phyloP scores from a whole-genome alignment of 768 basidiomycete species.

The Hygrophoropsis aurantiaca region DNA sequence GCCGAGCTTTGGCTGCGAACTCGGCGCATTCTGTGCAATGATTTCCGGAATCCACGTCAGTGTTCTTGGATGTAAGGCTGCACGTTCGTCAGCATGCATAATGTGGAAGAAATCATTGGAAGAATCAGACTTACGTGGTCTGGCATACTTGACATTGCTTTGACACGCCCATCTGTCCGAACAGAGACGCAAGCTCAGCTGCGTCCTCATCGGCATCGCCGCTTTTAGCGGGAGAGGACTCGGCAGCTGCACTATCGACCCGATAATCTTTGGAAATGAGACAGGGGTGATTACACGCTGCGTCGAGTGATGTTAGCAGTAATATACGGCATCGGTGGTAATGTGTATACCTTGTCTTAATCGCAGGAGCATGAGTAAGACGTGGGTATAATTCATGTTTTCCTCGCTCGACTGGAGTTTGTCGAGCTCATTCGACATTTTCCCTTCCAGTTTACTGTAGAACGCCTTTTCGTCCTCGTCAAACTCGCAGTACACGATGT shows the following conservation, averaged over 20 bases:
- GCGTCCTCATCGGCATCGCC: slow-evolving; percentile 57
- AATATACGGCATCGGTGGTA: background rate
- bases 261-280: slow-evolving; percentile 78
- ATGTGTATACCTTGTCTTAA: slow-evolving; percentile 77
- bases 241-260: slow-evolving; percentile 74
- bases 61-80: slow-evolving; percentile 41
- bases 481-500: slow-evolving; percentile 76
- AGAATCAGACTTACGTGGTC: slow-evolving; percentile 48
- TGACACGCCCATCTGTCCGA: slow-evolving; percentile 67
- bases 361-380: slow-evolving; percentile 72
- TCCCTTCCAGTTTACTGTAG: slow-evolving; percentile 69
- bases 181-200: slow-evolving; percentile 74
- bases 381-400: slow-evolving; percentile 63
- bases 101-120: background rate
- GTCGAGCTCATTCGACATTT: slow-evolving; percentile 66
- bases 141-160: slow-evolving; percentile 83
- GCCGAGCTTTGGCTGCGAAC: slow-evolving; percentile 47
- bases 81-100: slow-evolving; percentile 4
- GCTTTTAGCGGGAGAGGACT: slow-evolving; percentile 54
- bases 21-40: slow-evolving; percentile 63
- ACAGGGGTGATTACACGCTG: slow-evolving; percentile 89
- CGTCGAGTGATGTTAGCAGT: background rate
- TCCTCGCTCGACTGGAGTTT: slow-evolving; percentile 55
- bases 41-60: slow-evolving; percentile 38
- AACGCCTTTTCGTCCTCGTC: slow-evolving; percentile 75